phyloP scores from a whole-genome alignment of 345 rosid genomes.

The Hibiscus syriacus region DNA sequence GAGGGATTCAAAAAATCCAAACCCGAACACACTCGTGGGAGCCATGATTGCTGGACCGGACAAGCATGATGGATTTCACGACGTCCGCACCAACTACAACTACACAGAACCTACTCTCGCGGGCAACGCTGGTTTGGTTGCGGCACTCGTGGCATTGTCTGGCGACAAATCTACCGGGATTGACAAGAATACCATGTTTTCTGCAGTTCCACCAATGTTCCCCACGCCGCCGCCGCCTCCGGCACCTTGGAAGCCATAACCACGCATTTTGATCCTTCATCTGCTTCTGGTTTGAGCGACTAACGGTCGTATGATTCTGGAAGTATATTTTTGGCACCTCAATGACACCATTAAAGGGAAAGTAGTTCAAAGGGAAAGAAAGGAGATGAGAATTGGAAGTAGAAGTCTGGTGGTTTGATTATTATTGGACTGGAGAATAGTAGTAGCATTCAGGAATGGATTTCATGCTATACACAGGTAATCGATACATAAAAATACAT shows the following conservation, averaged over 20 bases:
- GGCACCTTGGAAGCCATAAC: slow-evolving; percentile 92
- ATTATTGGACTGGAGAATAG: neutral
- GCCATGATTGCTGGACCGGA: slow-evolving; percentile 99
- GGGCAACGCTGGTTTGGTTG: slow-evolving; percentile 47
- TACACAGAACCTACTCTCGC: slow-evolving; percentile 94
- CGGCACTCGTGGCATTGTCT: slow-evolving; percentile 61
- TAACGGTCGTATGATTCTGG: slow-evolving; percentile 24
- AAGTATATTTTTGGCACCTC: slow-evolving; percentile 12
- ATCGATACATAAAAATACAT: no score
- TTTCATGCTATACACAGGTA: slow-evolving; percentile 17
- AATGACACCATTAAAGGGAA: slow-evolving; percentile 15
- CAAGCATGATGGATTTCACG: slow-evolving; percentile 71
- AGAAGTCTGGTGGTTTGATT: neutral
- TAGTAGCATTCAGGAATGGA: slow-evolving; percentile 13
- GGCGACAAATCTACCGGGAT: slow-evolving; percentile 57
- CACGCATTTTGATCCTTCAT: no score
- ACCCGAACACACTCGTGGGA: slow-evolving; percentile 77
- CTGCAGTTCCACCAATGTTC: slow-evolving; percentile 89
- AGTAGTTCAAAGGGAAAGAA: neutral
- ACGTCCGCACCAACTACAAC: slow-evolving; percentile 80
- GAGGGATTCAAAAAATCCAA: slow-evolving; percentile 19
- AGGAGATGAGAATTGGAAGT: neutral
- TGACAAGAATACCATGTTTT: slow-evolving; percentile 85
- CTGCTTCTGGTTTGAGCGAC: slow-evolving; percentile 12
- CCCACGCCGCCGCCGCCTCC: slow-evolving; percentile 98